Evolutionary conservation across 1,284 basidiomycete species (phyloP), one percentile per base, ranked within the genome.

Genomic region (Leccinum glutinopallens): DNA sequence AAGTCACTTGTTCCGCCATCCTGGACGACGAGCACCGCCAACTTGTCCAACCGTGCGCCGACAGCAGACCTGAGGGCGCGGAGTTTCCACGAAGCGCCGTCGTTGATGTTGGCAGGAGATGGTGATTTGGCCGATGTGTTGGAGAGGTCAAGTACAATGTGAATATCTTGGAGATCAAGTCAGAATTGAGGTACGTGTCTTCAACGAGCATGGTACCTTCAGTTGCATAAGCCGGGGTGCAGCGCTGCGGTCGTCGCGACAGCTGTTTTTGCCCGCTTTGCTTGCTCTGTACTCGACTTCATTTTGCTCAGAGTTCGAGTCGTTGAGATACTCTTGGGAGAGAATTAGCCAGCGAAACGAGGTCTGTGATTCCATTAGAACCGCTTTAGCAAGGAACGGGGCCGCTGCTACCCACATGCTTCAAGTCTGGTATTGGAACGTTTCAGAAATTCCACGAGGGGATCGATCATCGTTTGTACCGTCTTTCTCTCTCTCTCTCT

Each of bases 381-480:
- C n/a, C 5, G 33, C 53, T 46, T 51, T 32, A 15, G 15, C 13
- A 15, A 33, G 35, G 9, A 57, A 54, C 0, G 6, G 9, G 22
- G 53, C 1, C 17, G n/a, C 12, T 9, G 61, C 41, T 4, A 81
- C 89, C 68, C 68, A 92, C 93, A 80, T 98, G 96, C 78, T 94
- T 94, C 67, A 99, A 80, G 73, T 94, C 96, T 1, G 97, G 97
- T 61, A 99, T 92, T 2, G 94, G 88, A 17, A 98, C 91, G 71
- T 97, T 97, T 66, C 98, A 82, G 29, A 98, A 80, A 73, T 96
- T 94, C 74, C 25, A 97, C 84, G 68, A 98, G 80, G 1, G 91
- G 76, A 75, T 95, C 93, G 71, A 98, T 90, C 83, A 96, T 91
- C 69, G 84, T 86, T 77, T 98, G 97, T 1, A 98, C 93, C 55